Evolutionary conservation across 225 moss, liverwort and hornwort genomes (phyloP), one percentile per base, ranked within the genome.

Genomic region (Ulota crispa): DNA sequence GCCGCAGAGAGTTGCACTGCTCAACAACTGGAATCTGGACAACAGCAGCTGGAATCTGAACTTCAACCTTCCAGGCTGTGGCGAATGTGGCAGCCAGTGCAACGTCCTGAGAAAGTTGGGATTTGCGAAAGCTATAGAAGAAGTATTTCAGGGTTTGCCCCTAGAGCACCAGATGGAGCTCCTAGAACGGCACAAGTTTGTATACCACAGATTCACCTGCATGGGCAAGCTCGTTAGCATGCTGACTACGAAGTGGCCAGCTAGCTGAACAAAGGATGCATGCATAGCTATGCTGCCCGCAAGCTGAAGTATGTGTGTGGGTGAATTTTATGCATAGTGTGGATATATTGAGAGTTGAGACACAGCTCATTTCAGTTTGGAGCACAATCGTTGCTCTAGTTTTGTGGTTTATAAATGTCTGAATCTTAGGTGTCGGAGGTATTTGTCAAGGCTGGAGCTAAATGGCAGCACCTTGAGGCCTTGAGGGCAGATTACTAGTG

Each of bases 21-120:
- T 76, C 0, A 4, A 63, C 2, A 1, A 0, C 8, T 76, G 45
- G 77, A 5, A 45, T 8, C 0, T 36, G 36, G 7, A 36, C 36
- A 36, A 36, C 36, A 36, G 7, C 7, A 36, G 7, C 1, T 36
- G 36, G 7, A 36, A 39, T 39, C 39, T 9, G 9, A 39, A 39
- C 39, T 9, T 9, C 9, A 39, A 9, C 8, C 2, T 9, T 39
- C 39, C 39, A 9, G 39, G 39, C 9, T 9, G 39, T 8, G 39
- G 0, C 0, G 0, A n/a, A n/a, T n/a, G n/a, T n/a, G n/a, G 1
- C 8, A 24, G 0, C 0, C 4, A 62, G 0, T 12, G 23, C 9
- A 18, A n/a, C 24, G 24, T 65, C 32, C 24, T 65, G 5, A 1
- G 8, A 0, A 24, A 1, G 0, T 28, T 27, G 27, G n/a, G 9